Evolutionary conservation across 2,329 filamentous ascomycete species (phyloP).

Genomic region (Arthroderma sp.): DNA sequence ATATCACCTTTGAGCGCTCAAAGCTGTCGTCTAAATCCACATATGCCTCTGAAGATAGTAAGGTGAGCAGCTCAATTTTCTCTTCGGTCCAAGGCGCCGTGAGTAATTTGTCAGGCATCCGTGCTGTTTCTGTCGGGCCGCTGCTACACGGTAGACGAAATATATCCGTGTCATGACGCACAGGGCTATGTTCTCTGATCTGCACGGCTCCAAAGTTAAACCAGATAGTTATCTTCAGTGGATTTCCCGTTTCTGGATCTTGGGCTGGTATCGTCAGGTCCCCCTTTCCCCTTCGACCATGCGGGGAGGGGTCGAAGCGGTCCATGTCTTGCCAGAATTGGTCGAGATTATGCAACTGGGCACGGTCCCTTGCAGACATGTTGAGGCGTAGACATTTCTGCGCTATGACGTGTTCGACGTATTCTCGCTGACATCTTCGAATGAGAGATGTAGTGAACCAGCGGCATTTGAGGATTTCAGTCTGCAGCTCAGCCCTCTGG

Average conservation of each 20-base stretch:
- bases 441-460: slow-evolving; percentile 30
- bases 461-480: slow-evolving; percentile 22
- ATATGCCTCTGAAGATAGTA: slow-evolving; percentile 24
- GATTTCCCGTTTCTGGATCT: slow-evolving; percentile 3
- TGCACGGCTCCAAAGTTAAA: slow-evolving; percentile 25
- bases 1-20: slow-evolving; percentile 19
- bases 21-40: slow-evolving; percentile 22
- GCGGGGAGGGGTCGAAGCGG: slow-evolving; percentile 12
- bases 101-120: slow-evolving; percentile 28
- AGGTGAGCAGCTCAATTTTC: slow-evolving; percentile 26
- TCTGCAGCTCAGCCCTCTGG: slow-evolving; percentile 23
- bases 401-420: slow-evolving; percentile 22
- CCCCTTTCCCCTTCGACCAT: slow-evolving; percentile 18
- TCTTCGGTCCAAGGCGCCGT: slow-evolving; percentile 24
- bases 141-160: slow-evolving; percentile 23
- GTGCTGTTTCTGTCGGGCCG: slow-evolving; percentile 13
- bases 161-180: slow-evolving; percentile 20
- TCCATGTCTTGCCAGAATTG: slow-evolving; percentile 14
- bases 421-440: slow-evolving; percentile 27
- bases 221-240: slow-evolving; percentile 24
- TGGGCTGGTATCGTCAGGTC: slow-evolving; percentile 19
- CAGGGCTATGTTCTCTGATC: slow-evolving; percentile 16
- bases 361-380: slow-evolving; percentile 16
- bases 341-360: slow-evolving; percentile 15
- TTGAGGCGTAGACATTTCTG: slow-evolving; percentile 18